Percentiles rank a stretch among this genome's conserved stretches.
phyloP scores from a whole-genome alignment of 2,329 filamentous ascomycete genomes.

The Pseudogymnoascus sp. region DNA sequence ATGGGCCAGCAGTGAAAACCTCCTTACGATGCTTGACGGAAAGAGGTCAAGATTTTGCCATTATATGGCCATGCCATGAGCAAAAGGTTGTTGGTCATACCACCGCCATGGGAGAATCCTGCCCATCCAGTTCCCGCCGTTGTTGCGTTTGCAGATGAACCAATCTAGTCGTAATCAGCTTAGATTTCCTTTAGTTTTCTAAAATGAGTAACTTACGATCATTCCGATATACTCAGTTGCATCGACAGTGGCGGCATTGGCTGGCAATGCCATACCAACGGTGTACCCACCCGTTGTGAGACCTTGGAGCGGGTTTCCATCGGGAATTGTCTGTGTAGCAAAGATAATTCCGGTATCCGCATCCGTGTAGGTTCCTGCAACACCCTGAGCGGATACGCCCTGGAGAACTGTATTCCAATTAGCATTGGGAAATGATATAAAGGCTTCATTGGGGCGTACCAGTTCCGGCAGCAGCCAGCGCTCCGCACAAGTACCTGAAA shows the following conservation, averaged over 20 bases:
- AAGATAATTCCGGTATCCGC: slow-evolving; percentile 46
- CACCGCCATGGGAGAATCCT: slow-evolving; percentile 47
- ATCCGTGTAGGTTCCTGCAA: slow-evolving; percentile 33
- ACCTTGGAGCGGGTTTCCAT: slow-evolving; percentile 18
- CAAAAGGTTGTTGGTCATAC: slow-evolving; percentile 52
- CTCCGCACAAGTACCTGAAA: background rate
- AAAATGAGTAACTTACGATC: slow-evolving; percentile 35
- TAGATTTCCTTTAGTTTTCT: background rate
- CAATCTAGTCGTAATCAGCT: slow-evolving; percentile 22
- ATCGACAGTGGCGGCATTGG: slow-evolving; percentile 39
- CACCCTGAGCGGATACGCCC: background rate
- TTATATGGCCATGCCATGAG: slow-evolving; percentile 51
- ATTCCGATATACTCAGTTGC: slow-evolving; percentile 53
- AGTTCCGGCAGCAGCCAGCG: slow-evolving; percentile 1
- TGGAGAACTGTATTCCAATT: background rate
- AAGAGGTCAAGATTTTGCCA: slow-evolving; percentile 45
- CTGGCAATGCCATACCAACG: slow-evolving; percentile 49
- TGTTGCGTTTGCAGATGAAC: slow-evolving; percentile 35
- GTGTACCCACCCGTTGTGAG: slow-evolving; percentile 39
- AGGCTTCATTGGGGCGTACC: background rate
- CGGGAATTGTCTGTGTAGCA: slow-evolving; percentile 40
- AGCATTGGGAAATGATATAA: background rate
- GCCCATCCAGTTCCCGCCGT: slow-evolving; percentile 45
- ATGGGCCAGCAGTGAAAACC: background rate
- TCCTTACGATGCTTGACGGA: slow-evolving; percentile 44